Evolutionary conservation across 1,139 yeast genomes (phyloP).

Genomic region (Hansenula lynferdii): DNA sequence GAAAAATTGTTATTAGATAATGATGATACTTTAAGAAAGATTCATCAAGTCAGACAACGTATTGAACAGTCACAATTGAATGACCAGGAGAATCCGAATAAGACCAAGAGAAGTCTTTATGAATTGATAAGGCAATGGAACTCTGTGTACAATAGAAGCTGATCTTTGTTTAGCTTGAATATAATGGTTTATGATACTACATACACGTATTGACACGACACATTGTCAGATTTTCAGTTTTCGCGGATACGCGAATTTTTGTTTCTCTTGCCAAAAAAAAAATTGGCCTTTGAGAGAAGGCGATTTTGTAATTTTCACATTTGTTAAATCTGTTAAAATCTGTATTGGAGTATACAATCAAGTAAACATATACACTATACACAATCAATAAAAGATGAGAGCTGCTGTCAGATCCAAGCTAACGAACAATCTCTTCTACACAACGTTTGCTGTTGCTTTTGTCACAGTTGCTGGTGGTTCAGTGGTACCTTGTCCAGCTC

Average conservation of each 20-base stretch:
- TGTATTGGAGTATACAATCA: too few relatives aligned
- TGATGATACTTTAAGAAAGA: constrained; percentile 29
- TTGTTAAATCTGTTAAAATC: too few relatives aligned
- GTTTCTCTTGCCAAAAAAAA: background rate
- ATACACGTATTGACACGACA: background rate
- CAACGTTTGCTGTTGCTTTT: constrained; percentile 35
- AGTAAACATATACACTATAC: background rate
- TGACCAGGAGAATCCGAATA: background rate
- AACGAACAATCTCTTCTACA: constrained; percentile 31
- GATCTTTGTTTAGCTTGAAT: background rate
- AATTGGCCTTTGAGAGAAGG: background rate
- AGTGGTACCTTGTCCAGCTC: constrained; percentile 36
- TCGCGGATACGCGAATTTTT: too few relatives aligned
- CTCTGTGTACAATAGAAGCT: constrained; percentile 5
- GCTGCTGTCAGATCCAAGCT: constrained; percentile 31
- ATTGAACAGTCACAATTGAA: constrained; percentile 12
- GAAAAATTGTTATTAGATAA: constrained; percentile 9
- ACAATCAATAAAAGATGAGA: constrained; percentile 23
- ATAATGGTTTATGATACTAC: background rate
- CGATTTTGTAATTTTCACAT: too few relatives aligned
- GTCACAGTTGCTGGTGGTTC: constrained; percentile 35
- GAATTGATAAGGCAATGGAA: constrained; percentile 18
- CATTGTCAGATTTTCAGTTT: background rate
- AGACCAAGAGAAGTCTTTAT: constrained; percentile 3
- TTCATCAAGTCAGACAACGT: constrained; percentile 20